phyloP scores from a whole-genome alignment of 2,329 filamentous ascomycete genomes.

The Ascosphaera aggregata region DNA sequence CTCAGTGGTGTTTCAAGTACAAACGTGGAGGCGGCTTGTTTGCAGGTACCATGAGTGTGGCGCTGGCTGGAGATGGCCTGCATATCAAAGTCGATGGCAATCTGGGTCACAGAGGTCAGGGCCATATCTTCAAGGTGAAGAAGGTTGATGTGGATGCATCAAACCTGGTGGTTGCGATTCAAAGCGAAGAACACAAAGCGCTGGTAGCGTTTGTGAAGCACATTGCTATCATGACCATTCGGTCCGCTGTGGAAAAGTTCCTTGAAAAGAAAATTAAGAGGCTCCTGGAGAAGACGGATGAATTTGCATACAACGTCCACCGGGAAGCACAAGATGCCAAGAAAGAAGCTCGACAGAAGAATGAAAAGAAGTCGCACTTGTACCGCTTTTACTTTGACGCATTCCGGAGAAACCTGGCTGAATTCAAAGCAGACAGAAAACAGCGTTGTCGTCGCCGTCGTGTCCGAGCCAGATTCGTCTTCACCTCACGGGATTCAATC shows the following conservation, averaged over 20 bases:
- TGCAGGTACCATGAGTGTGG: constrained; percentile 71
- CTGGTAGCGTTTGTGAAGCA: constrained; percentile 76
- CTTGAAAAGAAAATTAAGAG: constrained; percentile 78
- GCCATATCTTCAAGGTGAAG: constrained; percentile 87
- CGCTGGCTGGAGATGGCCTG: constrained; percentile 68
- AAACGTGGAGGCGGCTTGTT: too few relatives aligned
- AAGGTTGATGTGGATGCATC: constrained; percentile 66
- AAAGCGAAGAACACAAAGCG: constrained; percentile 86
- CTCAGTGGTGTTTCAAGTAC: too few relatives aligned
- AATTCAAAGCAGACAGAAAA: constrained; percentile 59
- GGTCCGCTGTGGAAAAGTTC: constrained; percentile 65
- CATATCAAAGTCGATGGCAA: constrained; percentile 80
- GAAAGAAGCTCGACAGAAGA: constrained; percentile 41
- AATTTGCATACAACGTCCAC: constrained; percentile 52
- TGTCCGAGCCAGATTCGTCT: constrained; percentile 50
- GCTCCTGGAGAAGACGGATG: constrained; percentile 52
- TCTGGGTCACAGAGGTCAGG: constrained; percentile 47
- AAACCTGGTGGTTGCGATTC: constrained; percentile 66
- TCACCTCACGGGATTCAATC: constrained; percentile 73
- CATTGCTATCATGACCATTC: constrained; percentile 58
- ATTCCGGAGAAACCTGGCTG: constrained; percentile 46
- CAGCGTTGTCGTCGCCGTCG: constrained; percentile 32
- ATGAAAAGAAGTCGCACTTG: constrained; percentile 54
- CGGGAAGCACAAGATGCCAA: constrained; percentile 54
- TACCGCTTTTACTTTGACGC: constrained; percentile 67